Conservation (phyloP, 2,329 filamentous ascomycete species). For the Graphiopsis chlorocephala region DNA sequence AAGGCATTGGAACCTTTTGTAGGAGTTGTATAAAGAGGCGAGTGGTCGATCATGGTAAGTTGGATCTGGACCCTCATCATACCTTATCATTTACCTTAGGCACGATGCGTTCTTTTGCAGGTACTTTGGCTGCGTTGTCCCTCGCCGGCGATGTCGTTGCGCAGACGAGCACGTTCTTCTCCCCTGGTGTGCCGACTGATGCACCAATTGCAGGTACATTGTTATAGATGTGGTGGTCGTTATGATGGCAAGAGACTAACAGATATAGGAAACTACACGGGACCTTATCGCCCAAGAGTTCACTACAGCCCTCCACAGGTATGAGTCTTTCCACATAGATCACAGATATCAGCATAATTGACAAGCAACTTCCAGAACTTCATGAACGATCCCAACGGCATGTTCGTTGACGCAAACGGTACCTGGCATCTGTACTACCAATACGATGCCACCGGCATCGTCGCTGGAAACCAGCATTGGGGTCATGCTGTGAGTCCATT, state of each 20-base stretch:
- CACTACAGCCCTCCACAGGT: conserved; percentile 53
- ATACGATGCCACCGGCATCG: conserved; percentile 51
- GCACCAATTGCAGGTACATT: conserved; percentile 28
- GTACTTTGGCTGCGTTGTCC: background rate
- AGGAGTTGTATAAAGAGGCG: background rate
- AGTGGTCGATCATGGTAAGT: background rate
- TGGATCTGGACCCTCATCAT: background rate
- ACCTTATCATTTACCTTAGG: background rate
- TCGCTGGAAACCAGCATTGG: conserved; percentile 63
- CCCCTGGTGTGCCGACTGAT: conserved; percentile 32
- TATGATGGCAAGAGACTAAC: background rate
- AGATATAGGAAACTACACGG: conserved; percentile 39
- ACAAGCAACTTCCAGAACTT: background rate
- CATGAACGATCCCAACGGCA: conserved; percentile 62
- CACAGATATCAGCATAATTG: background rate
- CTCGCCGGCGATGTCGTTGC: conserved; percentile 4
- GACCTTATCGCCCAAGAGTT: conserved; percentile 49
- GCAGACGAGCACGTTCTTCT: conserved; percentile 25
- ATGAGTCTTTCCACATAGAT: background rate
- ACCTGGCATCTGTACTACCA: conserved; percentile 66
- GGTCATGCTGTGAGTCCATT: conserved; percentile 35
- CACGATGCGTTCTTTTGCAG: background rate
- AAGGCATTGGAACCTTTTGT: background rate
- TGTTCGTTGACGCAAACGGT: conserved; percentile 57
- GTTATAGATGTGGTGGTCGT: background rate